A percentile compares a stretch with the other conserved stretches of the same genome.
Evolutionary conservation across 225 moss, liverwort and hornwort species (phyloP).

Genomic region (Sphagnum tenellum): DNA sequence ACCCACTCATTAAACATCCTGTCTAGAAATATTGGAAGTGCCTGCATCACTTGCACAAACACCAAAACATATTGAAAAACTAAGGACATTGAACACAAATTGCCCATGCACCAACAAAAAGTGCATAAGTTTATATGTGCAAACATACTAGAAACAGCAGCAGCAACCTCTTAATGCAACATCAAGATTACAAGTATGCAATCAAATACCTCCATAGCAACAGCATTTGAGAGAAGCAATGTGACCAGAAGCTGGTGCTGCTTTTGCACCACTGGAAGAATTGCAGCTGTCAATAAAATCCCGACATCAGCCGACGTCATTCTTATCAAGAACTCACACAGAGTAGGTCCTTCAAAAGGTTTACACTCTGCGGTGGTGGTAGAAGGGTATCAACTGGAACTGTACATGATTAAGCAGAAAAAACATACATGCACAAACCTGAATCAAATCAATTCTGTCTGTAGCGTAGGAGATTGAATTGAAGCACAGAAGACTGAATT

Average conservation of each 20-base stretch:
- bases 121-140: neutral
- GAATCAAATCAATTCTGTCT: neutral
- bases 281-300: slow-evolving; percentile 37
- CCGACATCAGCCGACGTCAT: neutral
- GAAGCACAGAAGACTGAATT: neutral
- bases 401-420: too few species aligned
- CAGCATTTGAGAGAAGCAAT: slow-evolving; percentile 85
- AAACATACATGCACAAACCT: neutral
- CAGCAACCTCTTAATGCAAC: neutral
- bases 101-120: neutral
- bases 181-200: neutral
- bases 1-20: slow-evolving; percentile 97
- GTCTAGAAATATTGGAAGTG: slow-evolving; percentile 91
- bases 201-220: slow-evolving; percentile 73
- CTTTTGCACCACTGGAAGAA: slow-evolving; percentile 72
- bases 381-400: too few species aligned
- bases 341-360: neutral
- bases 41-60: slow-evolving; percentile 31
- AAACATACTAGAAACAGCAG: neutral
- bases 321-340: too few species aligned
- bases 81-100: neutral
- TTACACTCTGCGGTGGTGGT: too few species aligned
- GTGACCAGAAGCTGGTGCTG: slow-evolving; percentile 96
- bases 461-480: neutral
- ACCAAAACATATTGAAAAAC: neutral